These are phyloP conservation scores for Tolypocladium inflatum DNA, from an alignment of 2,329 filamentous ascomycete genomes.

Conservation along the genomic window DNA sequence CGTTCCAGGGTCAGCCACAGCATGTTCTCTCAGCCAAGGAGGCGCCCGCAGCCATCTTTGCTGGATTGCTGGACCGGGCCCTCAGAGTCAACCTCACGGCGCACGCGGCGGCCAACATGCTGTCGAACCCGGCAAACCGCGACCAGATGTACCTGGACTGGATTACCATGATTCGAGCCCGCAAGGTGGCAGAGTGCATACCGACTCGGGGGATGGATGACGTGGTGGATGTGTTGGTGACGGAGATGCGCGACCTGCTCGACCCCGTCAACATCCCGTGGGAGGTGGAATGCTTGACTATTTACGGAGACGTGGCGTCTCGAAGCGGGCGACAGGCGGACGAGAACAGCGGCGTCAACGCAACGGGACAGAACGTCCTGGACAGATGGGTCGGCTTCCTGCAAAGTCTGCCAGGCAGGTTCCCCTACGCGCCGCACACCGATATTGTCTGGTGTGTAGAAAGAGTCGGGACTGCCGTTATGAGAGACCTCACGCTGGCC, in stretches of 20 bases:
- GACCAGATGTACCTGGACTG: slow-evolving; percentile 96
- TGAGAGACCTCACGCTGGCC: slow-evolving; percentile 72
- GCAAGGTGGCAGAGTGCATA: slow-evolving; percentile 54
- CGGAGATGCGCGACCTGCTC: slow-evolving; percentile 61
- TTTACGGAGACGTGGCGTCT: slow-evolving; percentile 47
- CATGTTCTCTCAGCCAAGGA: slow-evolving; percentile 85
- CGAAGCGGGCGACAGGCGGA: slow-evolving; percentile 32
- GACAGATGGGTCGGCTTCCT: slow-evolving; percentile 73
- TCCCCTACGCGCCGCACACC: slow-evolving; percentile 62
- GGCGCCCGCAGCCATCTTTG: slow-evolving; percentile 80
- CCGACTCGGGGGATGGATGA: slow-evolving; percentile 58
- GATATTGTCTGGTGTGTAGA: slow-evolving; percentile 72
- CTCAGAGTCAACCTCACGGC: slow-evolving; percentile 88
- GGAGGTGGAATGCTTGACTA: slow-evolving; percentile 52
- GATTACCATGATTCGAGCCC: slow-evolving; percentile 55
- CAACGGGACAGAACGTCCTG: slow-evolving; percentile 54
- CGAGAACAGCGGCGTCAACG: slow-evolving; percentile 11
- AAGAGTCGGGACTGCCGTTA: slow-evolving; percentile 63
- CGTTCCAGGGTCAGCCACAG: slow-evolving; percentile 73
- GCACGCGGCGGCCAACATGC: slow-evolving; percentile 86
- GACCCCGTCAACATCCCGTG: slow-evolving; percentile 58
- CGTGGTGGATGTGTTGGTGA: slow-evolving; percentile 50
- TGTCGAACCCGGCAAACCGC: slow-evolving; percentile 79
- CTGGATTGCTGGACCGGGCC: slow-evolving; percentile 74
- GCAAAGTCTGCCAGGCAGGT: slow-evolving; percentile 56